Evolutionary conservation across 257 asterid genomes (phyloP).

Genomic region (Euphrasia confusa): DNA sequence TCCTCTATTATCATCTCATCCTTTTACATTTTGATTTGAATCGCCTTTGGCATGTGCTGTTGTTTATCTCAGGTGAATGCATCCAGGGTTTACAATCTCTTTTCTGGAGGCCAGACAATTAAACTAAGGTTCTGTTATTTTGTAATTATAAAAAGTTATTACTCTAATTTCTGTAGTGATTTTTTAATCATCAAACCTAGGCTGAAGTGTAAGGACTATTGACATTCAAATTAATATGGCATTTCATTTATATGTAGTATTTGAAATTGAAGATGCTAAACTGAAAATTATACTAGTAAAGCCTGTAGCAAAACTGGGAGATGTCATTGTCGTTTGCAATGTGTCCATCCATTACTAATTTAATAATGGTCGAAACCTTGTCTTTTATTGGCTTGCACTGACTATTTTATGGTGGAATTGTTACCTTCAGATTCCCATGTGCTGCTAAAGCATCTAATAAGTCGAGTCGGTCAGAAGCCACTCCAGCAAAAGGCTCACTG

Average conservation of each 20-base stretch:
- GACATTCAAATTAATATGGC: neutral
- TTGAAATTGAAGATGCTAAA: neutral
- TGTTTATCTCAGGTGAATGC: slow-evolving; percentile 61
- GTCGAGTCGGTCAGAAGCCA: slow-evolving; percentile 44
- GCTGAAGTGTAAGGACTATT: neutral
- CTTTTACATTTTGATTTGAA: slow-evolving; percentile 15
- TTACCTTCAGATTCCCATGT: slow-evolving; percentile 57
- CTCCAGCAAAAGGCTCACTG: slow-evolving; percentile 73
- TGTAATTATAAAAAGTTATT: slow-evolving; percentile 3
- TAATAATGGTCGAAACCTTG: neutral
- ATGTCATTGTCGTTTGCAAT: too few species aligned
- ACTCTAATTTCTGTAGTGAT: neutral
- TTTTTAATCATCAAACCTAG: neutral
- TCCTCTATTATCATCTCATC: slow-evolving; percentile 6
- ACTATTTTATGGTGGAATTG: slow-evolving; percentile 17
- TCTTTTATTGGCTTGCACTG: slow-evolving; percentile 15
- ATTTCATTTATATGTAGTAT: too few species aligned
- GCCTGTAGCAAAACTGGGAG: too few species aligned
- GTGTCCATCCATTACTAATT: too few species aligned
- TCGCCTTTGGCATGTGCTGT: slow-evolving; percentile 21
- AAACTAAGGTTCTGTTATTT: slow-evolving; percentile 55
- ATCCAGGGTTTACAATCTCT: slow-evolving; percentile 55
- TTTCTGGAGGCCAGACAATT: slow-evolving; percentile 54
- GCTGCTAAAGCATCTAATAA: slow-evolving; percentile 53
- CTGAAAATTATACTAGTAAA: too few species aligned